Conservation (phyloP, 139 green algal species). For the Chlamydomonas applanata region DNA sequence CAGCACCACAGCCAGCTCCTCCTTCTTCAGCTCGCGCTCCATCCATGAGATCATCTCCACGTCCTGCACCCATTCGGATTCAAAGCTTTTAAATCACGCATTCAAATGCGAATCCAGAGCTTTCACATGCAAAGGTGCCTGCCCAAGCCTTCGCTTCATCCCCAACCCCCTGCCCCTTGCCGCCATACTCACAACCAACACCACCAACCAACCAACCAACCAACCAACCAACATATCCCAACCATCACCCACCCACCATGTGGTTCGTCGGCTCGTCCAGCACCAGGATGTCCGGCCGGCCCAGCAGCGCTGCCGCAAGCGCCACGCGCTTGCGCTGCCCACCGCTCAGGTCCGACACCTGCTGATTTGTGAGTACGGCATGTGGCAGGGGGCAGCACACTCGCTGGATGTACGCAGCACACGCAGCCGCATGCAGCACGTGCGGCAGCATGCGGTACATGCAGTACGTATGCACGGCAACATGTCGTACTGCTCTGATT, state of each 20-base stretch:
- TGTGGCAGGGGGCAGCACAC: background rate
- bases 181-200: background rate
- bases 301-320: conserved; percentile 68
- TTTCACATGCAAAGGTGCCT: background rate
- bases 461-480: no score
- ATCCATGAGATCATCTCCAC: conserved; percentile 58
- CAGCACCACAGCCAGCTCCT: conserved; percentile 64
- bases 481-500: no score
- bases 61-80: conserved; percentile 5
- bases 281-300: conserved; percentile 72
- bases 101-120: no score
- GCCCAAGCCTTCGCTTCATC: background rate
- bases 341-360: conserved; percentile 43
- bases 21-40: conserved; percentile 56
- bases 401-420: background rate
- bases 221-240: no score
- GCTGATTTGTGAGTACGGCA: no score
- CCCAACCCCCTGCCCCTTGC: background rate
- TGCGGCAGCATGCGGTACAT: no score
- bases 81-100: background rate
- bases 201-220: no score
- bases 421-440: conserved; percentile 12
- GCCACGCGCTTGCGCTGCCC: conserved; percentile 72
- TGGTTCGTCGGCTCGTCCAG: conserved; percentile 81
- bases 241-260: conserved; percentile 37